Base-by-base conservation (phyloP, 108 stramenopile genomes). In the Poteriospumella lacustris region DNA sequence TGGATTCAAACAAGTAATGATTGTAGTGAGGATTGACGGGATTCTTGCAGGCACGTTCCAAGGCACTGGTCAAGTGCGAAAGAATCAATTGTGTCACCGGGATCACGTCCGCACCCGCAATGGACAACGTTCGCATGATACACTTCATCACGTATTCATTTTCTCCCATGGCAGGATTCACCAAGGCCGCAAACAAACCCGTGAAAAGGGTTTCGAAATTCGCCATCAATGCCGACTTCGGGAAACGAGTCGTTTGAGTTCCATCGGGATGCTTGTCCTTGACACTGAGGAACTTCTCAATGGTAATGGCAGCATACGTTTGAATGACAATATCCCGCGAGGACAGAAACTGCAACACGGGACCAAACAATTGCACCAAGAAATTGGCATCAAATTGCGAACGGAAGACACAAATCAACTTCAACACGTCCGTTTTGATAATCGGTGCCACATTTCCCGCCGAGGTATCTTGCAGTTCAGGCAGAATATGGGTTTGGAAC, bases 141-240 rank as follows among this genome's bases (percentile, higher is more conserved):
- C 93, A 92, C 81, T 97, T 96, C 96, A 96, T 96, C 34, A 96
- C 93, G 80, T 97, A 94, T 58, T 95, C 94, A 84, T 99, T 99
- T 78, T 96, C 94, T 67, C 90, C 84, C 69, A 81, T 76, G n/a
- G 90, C 90, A 29, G 47, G 58, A 68, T 92, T 88, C 39, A 92
- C 96, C 33, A 94, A 80, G 70, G 95, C 93, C 2, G 80, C 85
- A 76, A 96, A 98, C 15, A 98, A 79, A 1, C 89, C 92, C 59
- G 82, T 89, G 83, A 96, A 95, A 26, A 96, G 84, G 39, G 59
- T 47, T 40, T 91, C 89, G 31, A 98, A 81, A 83, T 88, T 84
- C 40, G 95, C 92, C 62, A 82, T 78, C 44, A 98, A 78, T 24
- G 89, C 87, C 15, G 76, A 84, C 60, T 89, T 85, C n/a, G 82